Evolutionary conservation across 305 asterid species (phyloP).

Genomic region (Solanum hybrid): DNA sequence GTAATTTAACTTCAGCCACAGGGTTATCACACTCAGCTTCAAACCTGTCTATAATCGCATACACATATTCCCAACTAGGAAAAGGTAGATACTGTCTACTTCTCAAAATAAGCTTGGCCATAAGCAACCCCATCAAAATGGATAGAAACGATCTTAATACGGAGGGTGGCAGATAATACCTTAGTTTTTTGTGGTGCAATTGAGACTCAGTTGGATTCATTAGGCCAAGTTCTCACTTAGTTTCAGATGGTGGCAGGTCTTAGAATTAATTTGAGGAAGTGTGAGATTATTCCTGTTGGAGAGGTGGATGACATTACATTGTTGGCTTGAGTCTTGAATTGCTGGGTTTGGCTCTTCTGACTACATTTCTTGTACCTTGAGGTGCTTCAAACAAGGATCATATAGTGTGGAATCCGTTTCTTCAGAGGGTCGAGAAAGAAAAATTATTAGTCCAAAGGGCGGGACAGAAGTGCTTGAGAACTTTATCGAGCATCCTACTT

Average conservation of each 20-base stretch:
- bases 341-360: neutral
- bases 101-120: neutral
- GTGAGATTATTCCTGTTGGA: neutral
- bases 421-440: neutral
- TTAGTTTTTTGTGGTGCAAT: neutral
- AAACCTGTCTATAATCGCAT: neutral
- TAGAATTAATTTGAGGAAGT: neutral
- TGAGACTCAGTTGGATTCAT: neutral
- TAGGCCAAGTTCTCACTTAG: neutral
- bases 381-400: neutral
- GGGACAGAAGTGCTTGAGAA: neutral
- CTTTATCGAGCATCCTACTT: neutral
- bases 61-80: neutral
- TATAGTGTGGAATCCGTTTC: neutral
- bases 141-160: neutral
- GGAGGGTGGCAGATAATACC: neutral
- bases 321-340: neutral
- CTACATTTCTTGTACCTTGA: neutral
- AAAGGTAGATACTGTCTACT: neutral
- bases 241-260: neutral
- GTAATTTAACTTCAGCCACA: neutral
- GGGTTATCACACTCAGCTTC: neutral
- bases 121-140: neutral
- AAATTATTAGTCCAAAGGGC: neutral
- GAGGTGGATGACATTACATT: neutral